Percentiles rank a stretch among this genome's conserved stretches.
Evolutionary conservation across 1,284 basidiomycete species (phyloP).

Genomic region (Phaffia rhodozyma): DNA sequence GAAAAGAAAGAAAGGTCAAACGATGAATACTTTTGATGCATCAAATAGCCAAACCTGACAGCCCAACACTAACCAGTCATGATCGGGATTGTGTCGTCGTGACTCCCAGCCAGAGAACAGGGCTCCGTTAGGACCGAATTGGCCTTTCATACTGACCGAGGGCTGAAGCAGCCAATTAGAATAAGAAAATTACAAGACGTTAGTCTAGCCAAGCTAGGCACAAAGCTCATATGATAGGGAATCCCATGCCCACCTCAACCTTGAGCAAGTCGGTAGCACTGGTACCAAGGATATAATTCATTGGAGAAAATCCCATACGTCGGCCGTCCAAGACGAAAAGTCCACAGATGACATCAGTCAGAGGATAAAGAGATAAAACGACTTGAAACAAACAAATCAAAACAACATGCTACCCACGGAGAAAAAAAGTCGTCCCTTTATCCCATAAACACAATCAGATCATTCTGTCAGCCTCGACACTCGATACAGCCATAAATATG

Average conservation of each 20-base stretch:
- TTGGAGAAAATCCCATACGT: too few species aligned
- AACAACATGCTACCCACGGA: constrained; percentile 30
- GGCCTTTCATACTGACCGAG: constrained; percentile 53
- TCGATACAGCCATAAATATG: too few species aligned
- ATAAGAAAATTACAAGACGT: constrained; percentile 1
- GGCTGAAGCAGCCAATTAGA: constrained; percentile 48
- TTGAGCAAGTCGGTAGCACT: constrained; percentile 66
- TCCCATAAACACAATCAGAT: too few species aligned
- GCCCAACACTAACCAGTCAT: constrained; percentile 62
- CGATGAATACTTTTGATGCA: background rate
- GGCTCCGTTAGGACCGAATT: constrained; percentile 91
- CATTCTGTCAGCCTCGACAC: too few species aligned
- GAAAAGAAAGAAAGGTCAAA: background rate
- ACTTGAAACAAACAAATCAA: background rate
- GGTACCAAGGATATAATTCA: background rate
- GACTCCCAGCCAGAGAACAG: constrained; percentile 92
- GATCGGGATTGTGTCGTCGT: constrained; percentile 70
- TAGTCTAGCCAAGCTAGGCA: background rate
- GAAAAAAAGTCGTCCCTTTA: constrained; percentile 83
- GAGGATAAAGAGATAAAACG: background rate
- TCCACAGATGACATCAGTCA: background rate
- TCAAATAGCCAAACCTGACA: background rate
- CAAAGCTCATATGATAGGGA: background rate
- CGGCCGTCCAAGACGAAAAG: background rate
- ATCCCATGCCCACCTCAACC: constrained; percentile 47